Evolutionary conservation across 371 early-diverging fungal genomes (phyloP).

Genomic region (Mucor ambiguus): DNA sequence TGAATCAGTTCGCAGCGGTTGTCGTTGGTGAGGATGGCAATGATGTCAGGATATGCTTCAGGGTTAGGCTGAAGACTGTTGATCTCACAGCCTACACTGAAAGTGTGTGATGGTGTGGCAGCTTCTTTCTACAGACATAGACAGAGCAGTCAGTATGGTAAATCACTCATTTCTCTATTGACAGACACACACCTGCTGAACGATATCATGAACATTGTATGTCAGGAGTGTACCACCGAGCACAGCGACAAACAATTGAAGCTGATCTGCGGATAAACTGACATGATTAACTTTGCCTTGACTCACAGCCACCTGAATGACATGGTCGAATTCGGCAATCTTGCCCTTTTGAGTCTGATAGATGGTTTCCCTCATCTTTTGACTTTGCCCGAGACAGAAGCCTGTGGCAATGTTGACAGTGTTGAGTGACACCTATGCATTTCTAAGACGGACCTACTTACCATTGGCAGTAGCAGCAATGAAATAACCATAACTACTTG

Average conservation of each 20-base stretch:
- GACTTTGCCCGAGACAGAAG: conserved; percentile 36
- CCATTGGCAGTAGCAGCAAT: conserved; percentile 41
- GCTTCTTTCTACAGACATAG: conserved; percentile 6
- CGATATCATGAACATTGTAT: conserved; percentile 38
- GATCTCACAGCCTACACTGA: conserved; percentile 25
- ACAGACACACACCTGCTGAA: conserved; percentile 24
- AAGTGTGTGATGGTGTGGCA: conserved; percentile 21
- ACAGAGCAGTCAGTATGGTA: too few species aligned
- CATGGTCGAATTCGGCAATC: conserved; percentile 17
- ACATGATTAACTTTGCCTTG: conserved; percentile 38
- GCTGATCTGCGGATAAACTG: conserved; percentile 35
- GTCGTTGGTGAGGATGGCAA: conserved; percentile 31
- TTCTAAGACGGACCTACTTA: not conserved
- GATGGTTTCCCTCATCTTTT: conserved; percentile 27
- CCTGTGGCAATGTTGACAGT: conserved; percentile 22
- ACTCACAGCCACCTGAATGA: not conserved
- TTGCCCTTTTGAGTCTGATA: conserved; percentile 26
- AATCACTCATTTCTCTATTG: too few species aligned
- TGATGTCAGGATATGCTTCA: conserved; percentile 34
- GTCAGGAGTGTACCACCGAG: conserved; percentile 29
- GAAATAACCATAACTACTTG: conserved; percentile 47
- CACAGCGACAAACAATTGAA: conserved; percentile 34
- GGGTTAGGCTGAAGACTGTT: conserved; percentile 45
- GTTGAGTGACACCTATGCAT: not conserved
- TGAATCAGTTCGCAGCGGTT: conserved; percentile 27